A percentile compares a stretch with the other conserved stretches of the same genome.
Conservation (phyloP, 305 asterid species). For the Petunia hybrid region DNA sequence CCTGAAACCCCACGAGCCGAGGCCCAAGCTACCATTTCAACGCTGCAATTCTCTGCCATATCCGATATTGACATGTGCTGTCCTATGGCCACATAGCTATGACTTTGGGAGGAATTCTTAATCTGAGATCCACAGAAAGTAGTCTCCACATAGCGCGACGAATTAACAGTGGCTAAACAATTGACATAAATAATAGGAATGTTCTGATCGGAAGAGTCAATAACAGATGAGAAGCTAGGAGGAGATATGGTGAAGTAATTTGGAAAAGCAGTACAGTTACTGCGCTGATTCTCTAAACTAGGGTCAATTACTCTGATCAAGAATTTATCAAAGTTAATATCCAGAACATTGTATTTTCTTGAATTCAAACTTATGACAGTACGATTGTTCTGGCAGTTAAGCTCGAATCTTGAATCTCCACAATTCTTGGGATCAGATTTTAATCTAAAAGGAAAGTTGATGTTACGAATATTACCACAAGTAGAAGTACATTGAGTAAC, state of each 20-base stretch:
- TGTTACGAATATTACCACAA: constrained; percentile 33
- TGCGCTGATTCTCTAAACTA: constrained; percentile 2
- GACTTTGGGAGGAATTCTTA: constrained; percentile 16
- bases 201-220: neutral
- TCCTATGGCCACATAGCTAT: constrained; percentile 41
- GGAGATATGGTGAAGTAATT: neutral
- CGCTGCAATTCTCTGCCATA: constrained; percentile 56
- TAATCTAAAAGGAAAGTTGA: constrained; percentile 37
- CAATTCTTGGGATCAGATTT: constrained; percentile 33
- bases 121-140: constrained; percentile 41
- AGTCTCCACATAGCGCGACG: constrained; percentile 38
- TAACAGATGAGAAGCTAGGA: constrained; percentile 29
- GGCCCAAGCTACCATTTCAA: constrained; percentile 42
- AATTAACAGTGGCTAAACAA: constrained; percentile 40
- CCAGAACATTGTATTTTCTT: neutral
- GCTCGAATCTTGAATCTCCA: constrained; percentile 25
- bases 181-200: constrained; percentile 32
- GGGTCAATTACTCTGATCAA: constrained; percentile 30
- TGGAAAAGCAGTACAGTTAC: constrained; percentile 19
- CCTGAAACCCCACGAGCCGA: constrained; percentile 37
- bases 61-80: constrained; percentile 38
- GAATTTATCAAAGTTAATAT: neutral
- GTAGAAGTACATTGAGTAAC: constrained; percentile 17
- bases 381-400: constrained; percentile 33
- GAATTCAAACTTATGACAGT: constrained; percentile 22